Evolutionary conservation across 192 early-diverging fungal species (phyloP).

Genomic region (Coemansia interrupta): DNA sequence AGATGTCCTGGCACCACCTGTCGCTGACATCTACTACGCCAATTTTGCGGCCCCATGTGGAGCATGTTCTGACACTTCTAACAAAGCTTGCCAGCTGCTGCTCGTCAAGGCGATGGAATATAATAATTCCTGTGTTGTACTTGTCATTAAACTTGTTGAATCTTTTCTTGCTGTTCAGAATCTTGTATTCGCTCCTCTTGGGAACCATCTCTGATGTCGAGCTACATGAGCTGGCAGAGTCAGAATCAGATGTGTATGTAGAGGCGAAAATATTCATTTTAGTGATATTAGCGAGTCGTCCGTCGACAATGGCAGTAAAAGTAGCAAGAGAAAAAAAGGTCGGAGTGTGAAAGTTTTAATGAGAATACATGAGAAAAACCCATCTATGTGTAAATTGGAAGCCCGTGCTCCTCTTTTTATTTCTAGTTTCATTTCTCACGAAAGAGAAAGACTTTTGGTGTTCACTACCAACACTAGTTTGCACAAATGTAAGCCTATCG

Average conservation of each 20-base stretch:
- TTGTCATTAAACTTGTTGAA: constrained; percentile 9
- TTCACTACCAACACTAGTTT: no score
- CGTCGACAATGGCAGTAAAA: background rate
- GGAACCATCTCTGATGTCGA: background rate
- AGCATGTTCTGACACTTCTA: constrained; percentile 1
- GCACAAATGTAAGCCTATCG: background rate
- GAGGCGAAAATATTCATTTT: background rate
- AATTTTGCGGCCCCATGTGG: background rate
- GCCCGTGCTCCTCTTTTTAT: background rate
- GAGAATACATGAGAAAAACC: background rate
- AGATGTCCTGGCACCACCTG: constrained; percentile 3
- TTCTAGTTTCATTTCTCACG: background rate
- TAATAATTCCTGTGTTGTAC: constrained; percentile 2
- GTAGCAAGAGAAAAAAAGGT: background rate
- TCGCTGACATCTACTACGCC: constrained; percentile 6
- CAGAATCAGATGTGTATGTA: constrained; percentile 7
- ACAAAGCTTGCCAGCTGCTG: background rate
- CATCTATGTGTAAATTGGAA: background rate
- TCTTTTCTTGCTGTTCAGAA: constrained; percentile 3
- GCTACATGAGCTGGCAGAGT: background rate
- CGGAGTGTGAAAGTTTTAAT: background rate
- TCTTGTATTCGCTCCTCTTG: constrained; percentile 7
- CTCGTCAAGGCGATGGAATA: constrained; percentile 7
- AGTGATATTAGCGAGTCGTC: background rate
- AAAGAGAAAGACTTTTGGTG: no score